Evolutionary conservation across 345 rosid species (phyloP).

Genomic region (Geranium rotundifolium): DNA sequence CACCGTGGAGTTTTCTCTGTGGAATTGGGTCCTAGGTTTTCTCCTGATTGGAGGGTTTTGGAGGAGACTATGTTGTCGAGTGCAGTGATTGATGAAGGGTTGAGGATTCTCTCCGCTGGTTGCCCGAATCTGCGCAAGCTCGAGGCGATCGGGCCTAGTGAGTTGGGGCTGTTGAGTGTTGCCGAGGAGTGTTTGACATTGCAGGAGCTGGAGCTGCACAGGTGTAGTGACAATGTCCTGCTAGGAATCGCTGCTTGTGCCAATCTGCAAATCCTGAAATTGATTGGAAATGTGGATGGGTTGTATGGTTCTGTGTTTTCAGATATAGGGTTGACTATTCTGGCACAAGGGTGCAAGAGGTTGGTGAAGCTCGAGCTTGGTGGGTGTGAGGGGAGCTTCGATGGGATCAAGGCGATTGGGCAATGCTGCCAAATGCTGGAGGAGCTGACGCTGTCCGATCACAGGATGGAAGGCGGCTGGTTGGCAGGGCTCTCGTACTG

Average conservation of each 20-base stretch:
- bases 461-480: conserved; percentile 94
- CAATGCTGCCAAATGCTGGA: conserved; percentile 95
- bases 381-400: conserved; percentile 87
- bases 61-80: conserved; percentile 53
- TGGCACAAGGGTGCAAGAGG: conserved; percentile 88
- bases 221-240: conserved; percentile 55
- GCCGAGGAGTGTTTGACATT: conserved; percentile 55
- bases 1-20: conserved; percentile 21
- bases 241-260: conserved; percentile 69
- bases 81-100: conserved; percentile 52
- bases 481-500: conserved; percentile 67
- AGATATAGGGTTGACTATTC: conserved; percentile 79
- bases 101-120: conserved; percentile 37
- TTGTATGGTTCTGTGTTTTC: conserved; percentile 55
- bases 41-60: conserved; percentile 22
- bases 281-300: conserved; percentile 56
- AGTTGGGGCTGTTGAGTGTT: conserved; percentile 51
- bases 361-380: conserved; percentile 80
- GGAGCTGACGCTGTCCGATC: conserved; percentile 70
- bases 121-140: conserved; percentile 68
- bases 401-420: conserved; percentile 89
- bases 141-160: conserved; percentile 54
- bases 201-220: conserved; percentile 77
- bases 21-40: conserved; percentile 32
- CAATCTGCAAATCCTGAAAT: conserved; percentile 75